Base-by-base conservation (phyloP, 306 rosid species). In the Rubus idaeus region DNA sequence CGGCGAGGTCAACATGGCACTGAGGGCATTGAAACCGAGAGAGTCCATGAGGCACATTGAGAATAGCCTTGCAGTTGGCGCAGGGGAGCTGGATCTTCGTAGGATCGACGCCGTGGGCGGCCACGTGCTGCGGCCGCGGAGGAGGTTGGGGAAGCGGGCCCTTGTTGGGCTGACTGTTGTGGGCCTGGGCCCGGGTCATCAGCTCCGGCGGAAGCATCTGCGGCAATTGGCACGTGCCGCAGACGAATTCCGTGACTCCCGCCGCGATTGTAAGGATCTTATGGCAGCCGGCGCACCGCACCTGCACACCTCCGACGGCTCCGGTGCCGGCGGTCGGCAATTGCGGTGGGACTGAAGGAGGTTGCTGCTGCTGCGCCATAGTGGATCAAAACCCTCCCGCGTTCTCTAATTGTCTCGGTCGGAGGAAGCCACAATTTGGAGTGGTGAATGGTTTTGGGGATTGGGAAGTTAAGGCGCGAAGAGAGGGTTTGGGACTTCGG, bases 121-220 rank as follows among this genome's bases (percentile, higher is more conserved):
- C 93, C 26, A 75, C 86, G 37, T 90, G 91, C 14, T 71, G 77
- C 67, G 70, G 76, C 44, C 51, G 80, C 60, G 67, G 62, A 21
- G 70, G 51, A 8, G 83, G 80, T 4, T 10, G 17, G 6, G 79
- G 70, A 17, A 45, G 77, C 70, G 74, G 51, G 79, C 70, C 46
- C 46, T 60, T 42, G 55, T 18, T 70, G 74, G 77, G 76, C 67
- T 62, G 76, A 82, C 68, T 69, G 84, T 39, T 65, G 42, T 82
- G 83, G 45, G 60, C 84, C 82, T 78, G 85, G 75, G 84, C 83
- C 87, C 89, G 80, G 57, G 79, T 77, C 91, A 96, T 86, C 69
- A 96, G 99, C 86, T 96, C 98, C 45, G 98, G 99, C 14, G 99
- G 99, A 50, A 96, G 88, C 96, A 88, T 92, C 89, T 96, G 99